Evolutionary conservation across 148 eudicot species (phyloP), one percentile per base, ranked within the genome.

Genomic region (Cornus suecica): DNA sequence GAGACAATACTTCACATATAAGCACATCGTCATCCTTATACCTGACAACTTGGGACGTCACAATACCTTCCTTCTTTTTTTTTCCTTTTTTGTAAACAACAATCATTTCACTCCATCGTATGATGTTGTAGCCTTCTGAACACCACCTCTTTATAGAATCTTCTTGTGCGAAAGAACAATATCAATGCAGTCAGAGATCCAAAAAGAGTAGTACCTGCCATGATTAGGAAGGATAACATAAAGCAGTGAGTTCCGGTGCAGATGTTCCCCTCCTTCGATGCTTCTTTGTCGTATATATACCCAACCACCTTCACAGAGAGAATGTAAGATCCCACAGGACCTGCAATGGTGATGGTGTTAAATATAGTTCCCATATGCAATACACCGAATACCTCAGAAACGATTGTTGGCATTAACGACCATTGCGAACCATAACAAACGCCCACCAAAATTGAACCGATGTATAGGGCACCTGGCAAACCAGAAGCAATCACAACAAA

Each of bases 361-460:
- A 90, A 93, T 72, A 91, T 85, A 29, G 97, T 90, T 23, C 92
- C 95, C 79, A 89, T 54, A 78, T 93, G 87, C 30, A 71, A 79
- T 37, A 86, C 87, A 42, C 95, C 97, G 63, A 89, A 93, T 45
- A 93, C 70, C 75, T 93, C 97, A 1, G 90, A 87, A 27, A 79
- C 85, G 54, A 93, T 90, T 22, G 93, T 84, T 1, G 95, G 97
- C 97, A 92, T 90, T 72, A 92, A 74, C 0, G 97, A 90, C 84
- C 89, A 87, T 63, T 90, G 94, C 0, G 93, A 89, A 13, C 95
- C 95, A 37, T 88, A 91, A 66, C 88, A 89, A 66, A 89, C 71
- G 10, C 97, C 97, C 58, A 90, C 89, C 29, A 90, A 20, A 45
- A 90, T 37, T 0, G 95, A 87, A 2, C 93, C 97, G 10, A 65